Evolutionary conservation across 805 yeast genomes (phyloP).

Genomic region (Cyberlindnera saturnus): DNA sequence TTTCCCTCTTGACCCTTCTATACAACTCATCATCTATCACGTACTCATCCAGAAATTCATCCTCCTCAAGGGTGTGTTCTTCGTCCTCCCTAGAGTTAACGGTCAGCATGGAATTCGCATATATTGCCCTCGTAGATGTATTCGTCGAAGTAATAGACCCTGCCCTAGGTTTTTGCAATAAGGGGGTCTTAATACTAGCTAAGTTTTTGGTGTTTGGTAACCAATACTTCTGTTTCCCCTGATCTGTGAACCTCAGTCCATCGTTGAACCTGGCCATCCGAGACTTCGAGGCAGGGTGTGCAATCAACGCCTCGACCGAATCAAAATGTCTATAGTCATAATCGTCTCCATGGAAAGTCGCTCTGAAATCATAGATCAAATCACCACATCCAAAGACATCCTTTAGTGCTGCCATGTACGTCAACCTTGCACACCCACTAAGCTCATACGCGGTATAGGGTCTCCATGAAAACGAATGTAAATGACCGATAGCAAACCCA

Average conservation of each 20-base stretch:
- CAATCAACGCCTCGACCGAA: slow-evolving; percentile 62
- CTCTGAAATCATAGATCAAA: slow-evolving; percentile 67
- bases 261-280: slow-evolving; percentile 67
- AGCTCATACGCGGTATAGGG: slow-evolving; percentile 58
- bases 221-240: slow-evolving; percentile 85
- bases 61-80: slow-evolving; percentile 1
- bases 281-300: slow-evolving; percentile 61
- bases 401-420: slow-evolving; percentile 54
- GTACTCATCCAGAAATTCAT: slow-evolving; percentile 22
- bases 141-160: slow-evolving; percentile 18
- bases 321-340: slow-evolving; percentile 84
- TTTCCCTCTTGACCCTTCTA: slow-evolving; percentile 26
- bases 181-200: slow-evolving; percentile 13
- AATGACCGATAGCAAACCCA: slow-evolving; percentile 84
- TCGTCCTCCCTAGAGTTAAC: slow-evolving; percentile 13
- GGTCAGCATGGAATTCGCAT: slow-evolving; percentile 19
- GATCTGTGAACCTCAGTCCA: slow-evolving; percentile 75
- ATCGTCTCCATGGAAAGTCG: slow-evolving; percentile 58
- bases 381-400: slow-evolving; percentile 81
- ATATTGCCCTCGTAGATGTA: slow-evolving; percentile 20
- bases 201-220: slow-evolving; percentile 11
- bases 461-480: slow-evolving; percentile 72
- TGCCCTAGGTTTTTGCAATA: slow-evolving; percentile 11
- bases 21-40: slow-evolving; percentile 31
- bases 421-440: slow-evolving; percentile 66